These are phyloP conservation scores for Cajanus cajan DNA, from an alignment of 306 rosid species.

Conservation along the genomic window DNA sequence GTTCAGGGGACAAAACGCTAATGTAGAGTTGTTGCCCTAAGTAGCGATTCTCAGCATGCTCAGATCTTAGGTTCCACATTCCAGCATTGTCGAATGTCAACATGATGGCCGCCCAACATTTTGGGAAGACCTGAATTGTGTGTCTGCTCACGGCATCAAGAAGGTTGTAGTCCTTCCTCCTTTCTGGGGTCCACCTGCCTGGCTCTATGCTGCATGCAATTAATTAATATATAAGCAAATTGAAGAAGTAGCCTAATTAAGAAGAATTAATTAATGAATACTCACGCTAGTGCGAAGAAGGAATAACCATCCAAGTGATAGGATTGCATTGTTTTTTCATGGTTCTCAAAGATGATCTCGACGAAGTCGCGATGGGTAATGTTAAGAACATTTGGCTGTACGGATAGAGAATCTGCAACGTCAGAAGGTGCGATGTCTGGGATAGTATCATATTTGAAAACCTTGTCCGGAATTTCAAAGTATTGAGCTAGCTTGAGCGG, in stretches of 20 bases:
- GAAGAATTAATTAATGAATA: background rate
- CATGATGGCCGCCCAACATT: constrained; percentile 55
- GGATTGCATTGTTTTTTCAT: background rate
- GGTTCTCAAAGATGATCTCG: constrained; percentile 30
- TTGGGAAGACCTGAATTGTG: constrained; percentile 61
- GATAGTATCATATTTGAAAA: background rate
- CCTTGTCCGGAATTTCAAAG: background rate
- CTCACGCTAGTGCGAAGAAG: background rate
- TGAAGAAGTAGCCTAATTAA: background rate
- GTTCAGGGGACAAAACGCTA: constrained; percentile 28
- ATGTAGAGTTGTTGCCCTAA: constrained; percentile 54
- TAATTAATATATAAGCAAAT: background rate
- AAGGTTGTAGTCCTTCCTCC: constrained; percentile 48
- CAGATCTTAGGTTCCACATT: constrained; percentile 59
- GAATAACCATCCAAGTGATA: constrained; percentile 9
- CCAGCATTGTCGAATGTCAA: constrained; percentile 53
- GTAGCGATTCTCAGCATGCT: constrained; percentile 38
- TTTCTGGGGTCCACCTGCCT: constrained; percentile 59
- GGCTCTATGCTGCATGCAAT: constrained; percentile 43
- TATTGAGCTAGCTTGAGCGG: background rate
- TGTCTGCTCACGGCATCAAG: constrained; percentile 69
- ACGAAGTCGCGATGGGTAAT: constrained; percentile 32
- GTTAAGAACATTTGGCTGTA: background rate
- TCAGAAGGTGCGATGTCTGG: background rate
- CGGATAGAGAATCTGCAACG: background rate